Evolutionary conservation across 1,284 basidiomycete species (phyloP).

Genomic region (Fistulinella staudtii): DNA sequence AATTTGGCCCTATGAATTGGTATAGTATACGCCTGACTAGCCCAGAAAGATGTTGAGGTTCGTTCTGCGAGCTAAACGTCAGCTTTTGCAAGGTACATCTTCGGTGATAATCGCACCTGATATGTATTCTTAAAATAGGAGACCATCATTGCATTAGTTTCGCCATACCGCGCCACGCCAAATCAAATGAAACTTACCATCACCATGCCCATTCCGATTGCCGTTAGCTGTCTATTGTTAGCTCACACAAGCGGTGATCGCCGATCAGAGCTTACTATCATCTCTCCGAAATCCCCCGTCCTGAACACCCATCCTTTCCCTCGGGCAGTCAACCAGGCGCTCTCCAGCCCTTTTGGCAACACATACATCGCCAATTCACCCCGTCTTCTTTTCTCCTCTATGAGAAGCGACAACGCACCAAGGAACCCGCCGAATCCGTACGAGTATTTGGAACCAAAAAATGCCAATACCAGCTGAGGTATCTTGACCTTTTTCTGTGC

Average conservation of each 20-base stretch:
- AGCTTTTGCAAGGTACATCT: slow-evolving; percentile 10
- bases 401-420: slow-evolving; percentile 76
- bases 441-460: slow-evolving; percentile 65
- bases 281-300: slow-evolving; percentile 68
- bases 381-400: slow-evolving; percentile 81
- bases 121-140: slow-evolving; percentile 41
- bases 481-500: slow-evolving; percentile 38
- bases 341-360: slow-evolving; percentile 87
- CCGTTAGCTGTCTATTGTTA: slow-evolving; percentile 45
- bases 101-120: slow-evolving; percentile 35
- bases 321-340: slow-evolving; percentile 78
- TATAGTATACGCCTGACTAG: slow-evolving; percentile 85
- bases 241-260: neutral
- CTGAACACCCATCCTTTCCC: slow-evolving; percentile 76
- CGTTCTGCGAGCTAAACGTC: slow-evolving; percentile 55
- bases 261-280: slow-evolving; percentile 45
- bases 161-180: neutral
- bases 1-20: slow-evolving; percentile 90
- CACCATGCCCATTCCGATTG: slow-evolving; percentile 85
- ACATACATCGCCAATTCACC: slow-evolving; percentile 94
- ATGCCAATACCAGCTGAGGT: slow-evolving; percentile 47
- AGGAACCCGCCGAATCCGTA: slow-evolving; percentile 77
- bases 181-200: slow-evolving; percentile 55
- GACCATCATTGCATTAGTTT: slow-evolving; percentile 7
- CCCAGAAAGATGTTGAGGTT: slow-evolving; percentile 85